Evolutionary conservation across 331 rosid genomes (phyloP).

Genomic region (Acacia pycnantha): DNA sequence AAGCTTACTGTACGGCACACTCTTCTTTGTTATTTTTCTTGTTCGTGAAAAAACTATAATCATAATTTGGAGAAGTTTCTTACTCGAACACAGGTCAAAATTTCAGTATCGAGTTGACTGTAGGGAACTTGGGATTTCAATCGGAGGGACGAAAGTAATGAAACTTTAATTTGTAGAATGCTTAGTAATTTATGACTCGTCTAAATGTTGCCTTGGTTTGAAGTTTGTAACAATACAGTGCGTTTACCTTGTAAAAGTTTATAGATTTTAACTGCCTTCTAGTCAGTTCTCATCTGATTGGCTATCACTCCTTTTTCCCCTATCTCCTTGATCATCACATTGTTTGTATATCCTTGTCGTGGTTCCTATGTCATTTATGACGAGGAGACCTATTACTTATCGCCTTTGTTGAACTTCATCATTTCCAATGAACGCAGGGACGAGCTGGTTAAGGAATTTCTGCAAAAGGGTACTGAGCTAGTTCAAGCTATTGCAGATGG

Average conservation of each 20-base stretch:
- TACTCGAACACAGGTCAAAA: too few species aligned
- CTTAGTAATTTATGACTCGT: neutral
- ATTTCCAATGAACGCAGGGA: constrained; percentile 41
- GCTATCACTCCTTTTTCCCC: neutral
- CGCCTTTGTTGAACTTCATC: neutral
- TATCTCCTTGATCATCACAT: neutral
- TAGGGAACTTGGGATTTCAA: neutral
- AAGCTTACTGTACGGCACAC: neutral
- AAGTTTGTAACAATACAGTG: neutral
- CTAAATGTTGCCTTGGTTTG: neutral
- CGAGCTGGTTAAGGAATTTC: constrained; percentile 53
- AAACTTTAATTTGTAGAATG: neutral
- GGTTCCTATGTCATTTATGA: neutral
- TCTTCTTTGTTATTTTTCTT: neutral
- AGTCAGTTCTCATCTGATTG: neutral
- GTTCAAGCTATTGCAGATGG: constrained; percentile 69
- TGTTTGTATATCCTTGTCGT: neutral
- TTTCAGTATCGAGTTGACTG: neutral
- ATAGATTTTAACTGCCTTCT: neutral
- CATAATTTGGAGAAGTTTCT: neutral
- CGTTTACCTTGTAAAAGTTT: neutral
- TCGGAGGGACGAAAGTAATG: neutral
- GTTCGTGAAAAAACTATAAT: too few species aligned
- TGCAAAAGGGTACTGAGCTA: constrained; percentile 65
- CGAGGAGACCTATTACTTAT: neutral